Evolutionary conservation across 108 stramenopile species (phyloP), one percentile per base, ranked within the genome.

Genomic region (Fragilariopsis cylindrus): DNA sequence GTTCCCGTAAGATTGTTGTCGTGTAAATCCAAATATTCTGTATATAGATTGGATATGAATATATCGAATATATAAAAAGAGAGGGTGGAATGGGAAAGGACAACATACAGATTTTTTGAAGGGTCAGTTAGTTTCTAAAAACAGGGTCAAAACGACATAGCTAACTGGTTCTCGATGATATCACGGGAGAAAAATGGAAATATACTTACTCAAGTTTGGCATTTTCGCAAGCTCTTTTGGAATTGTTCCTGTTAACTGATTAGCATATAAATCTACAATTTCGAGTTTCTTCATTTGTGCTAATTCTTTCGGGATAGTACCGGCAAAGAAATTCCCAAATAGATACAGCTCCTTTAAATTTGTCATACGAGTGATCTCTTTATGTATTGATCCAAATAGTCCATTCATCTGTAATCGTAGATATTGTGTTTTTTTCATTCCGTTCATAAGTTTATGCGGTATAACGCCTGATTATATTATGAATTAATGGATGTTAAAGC

Each of bases 321-420:
- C 88, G 3, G 76, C 70, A 50, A 88, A 57, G 65, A 84, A 88
- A 70, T 88, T 88, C 11, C 85, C 85, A 76, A 84, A 88, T 4
- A 88, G 56, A 45, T 70, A 50, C 8, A 88, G 41, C 46, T 85
- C 75, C 45, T 71, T 76, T 57, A 88, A 69, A 18, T 73, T 74
- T 47, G 64, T 76, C 82, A 88, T 71, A 19, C 78, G 55, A 15
- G 40, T 52, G 48, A 88, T 85, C 72, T 88, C 84, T 50, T 67
- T 70, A 56, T 75, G 84, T 9, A 88, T 48, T 8, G 75, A 67
- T 5, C 87, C 87, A 76, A 88, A 88, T 48, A 88, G 78, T 5
- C 84, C 87, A 74, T 88, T 88, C 87, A 88, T 88, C 53, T 88
- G 87, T 7, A 88, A 64, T 3, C 81, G 75, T 30, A 88, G 69